These are phyloP conservation scores for Eucalyptus pauciflora DNA, from an alignment of 345 rosid genomes.

Conservation along the genomic window DNA sequence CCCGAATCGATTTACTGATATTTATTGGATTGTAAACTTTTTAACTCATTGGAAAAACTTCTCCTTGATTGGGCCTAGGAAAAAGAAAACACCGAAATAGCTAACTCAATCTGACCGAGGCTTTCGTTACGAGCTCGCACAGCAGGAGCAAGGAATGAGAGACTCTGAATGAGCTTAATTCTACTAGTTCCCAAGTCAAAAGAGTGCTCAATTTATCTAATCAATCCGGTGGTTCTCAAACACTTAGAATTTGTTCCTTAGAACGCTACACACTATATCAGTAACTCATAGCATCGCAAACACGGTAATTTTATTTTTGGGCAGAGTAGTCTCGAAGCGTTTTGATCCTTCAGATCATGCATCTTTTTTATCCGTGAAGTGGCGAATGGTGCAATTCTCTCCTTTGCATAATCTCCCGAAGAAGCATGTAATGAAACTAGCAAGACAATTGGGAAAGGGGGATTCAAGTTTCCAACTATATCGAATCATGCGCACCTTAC, in stretches of 20 bases:
- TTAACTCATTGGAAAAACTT: background rate
- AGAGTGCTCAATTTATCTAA: background rate
- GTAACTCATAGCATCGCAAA: background rate
- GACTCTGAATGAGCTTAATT: background rate
- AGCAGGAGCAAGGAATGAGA: background rate
- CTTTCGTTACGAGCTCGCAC: background rate
- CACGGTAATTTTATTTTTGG: accelerated
- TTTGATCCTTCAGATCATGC: background rate
- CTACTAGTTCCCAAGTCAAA: background rate
- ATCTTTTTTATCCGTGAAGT: background rate
- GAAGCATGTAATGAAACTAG: background rate
- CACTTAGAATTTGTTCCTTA: background rate
- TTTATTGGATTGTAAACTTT: background rate
- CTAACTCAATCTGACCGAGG: background rate
- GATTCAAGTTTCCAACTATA: background rate
- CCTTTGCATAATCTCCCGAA: background rate
- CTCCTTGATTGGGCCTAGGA: background rate
- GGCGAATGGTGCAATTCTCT: background rate
- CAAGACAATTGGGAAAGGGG: background rate
- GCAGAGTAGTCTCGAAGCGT: background rate
- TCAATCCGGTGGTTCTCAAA: background rate
- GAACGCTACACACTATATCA: background rate
- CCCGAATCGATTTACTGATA: background rate
- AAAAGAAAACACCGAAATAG: background rate
- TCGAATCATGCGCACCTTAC: background rate